Evolutionary conservation across 345 rosid genomes (phyloP), one percentile per base, ranked within the genome.

Genomic region (Geranium rotundifolium): DNA sequence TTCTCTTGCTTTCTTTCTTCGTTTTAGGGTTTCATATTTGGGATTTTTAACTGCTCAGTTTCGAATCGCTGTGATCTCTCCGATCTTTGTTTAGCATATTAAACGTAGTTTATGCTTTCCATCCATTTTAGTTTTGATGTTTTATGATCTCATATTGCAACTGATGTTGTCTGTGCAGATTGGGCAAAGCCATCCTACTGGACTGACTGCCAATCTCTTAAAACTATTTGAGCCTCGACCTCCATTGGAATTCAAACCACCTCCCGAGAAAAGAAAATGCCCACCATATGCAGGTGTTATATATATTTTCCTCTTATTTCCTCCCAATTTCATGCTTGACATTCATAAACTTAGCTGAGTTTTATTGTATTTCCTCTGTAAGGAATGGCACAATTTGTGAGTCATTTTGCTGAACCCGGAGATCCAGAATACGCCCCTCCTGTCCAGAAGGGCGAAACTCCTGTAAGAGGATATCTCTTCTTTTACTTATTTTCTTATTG

Each of bases 131-230:
- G 41, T 4, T 34, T 46, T 3, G 17, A 62, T 29, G 23, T 61
- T 17, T 58, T 14, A 17, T 41, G 13, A 18, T 10, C 52, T 41
- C 15, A 46, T 64, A 37, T 64, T 20, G 50, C n/a, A 19, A 54
- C 19, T 69, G 69, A 58, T 73, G 58, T 68, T 62, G 4, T 31
- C 66, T 68, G 31, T 65, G 78, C 91, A 93, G 99, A 93, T 93
- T 80, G 97, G 97, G 66, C 96, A 88, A 73, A 90, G 91, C 69
- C 99, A 93, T 57, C 99, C 97, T 0, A 93, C 97, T 31, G 99
- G 97, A 58, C 77, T 93, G 71, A 93, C 99, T 31, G 66, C 83
- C 6, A 90, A 81, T 57, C 90, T 90, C 34, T 68, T 93, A 87
- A 93, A 93, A 77, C 90, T 93, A 15, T 90, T 93, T 73, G 97